These are phyloP conservation scores for Xerocomus nothofagi DNA, from an alignment of 1,284 basidiomycete genomes.

Conservation along the genomic window DNA sequence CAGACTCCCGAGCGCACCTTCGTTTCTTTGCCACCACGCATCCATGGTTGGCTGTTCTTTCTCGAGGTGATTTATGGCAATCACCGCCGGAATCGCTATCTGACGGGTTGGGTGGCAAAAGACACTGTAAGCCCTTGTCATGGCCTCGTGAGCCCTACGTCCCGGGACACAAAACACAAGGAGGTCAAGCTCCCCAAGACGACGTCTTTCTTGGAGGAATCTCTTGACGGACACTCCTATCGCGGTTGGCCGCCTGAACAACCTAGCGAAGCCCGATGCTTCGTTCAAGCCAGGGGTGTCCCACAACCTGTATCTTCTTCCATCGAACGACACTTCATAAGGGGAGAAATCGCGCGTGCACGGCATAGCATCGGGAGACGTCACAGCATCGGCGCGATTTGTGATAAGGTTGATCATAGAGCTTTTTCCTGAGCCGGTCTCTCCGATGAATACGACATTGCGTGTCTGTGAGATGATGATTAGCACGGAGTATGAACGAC, in stretches of 20 bases:
- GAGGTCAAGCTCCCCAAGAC: slow-evolving; percentile 19
- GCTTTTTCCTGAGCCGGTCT: slow-evolving; percentile 29
- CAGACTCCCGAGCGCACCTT: slow-evolving; percentile 8
- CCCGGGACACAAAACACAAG: slow-evolving; percentile 23
- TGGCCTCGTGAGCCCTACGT: slow-evolving; percentile 9
- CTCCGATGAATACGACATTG: slow-evolving; percentile 32
- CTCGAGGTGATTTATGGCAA: slow-evolving; percentile 32
- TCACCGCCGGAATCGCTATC: slow-evolving; percentile 26
- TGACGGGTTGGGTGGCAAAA: slow-evolving; percentile 20
- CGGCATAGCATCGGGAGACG: slow-evolving; percentile 16
- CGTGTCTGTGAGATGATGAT: slow-evolving; percentile 15
- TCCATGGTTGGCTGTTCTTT: slow-evolving; percentile 30
- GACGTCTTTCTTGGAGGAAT: slow-evolving; percentile 19
- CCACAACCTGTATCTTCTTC: slow-evolving; percentile 22
- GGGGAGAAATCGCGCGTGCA: slow-evolving; percentile 20
- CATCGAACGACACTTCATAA: slow-evolving; percentile 19
- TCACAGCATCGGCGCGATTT: not conserved
- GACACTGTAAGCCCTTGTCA: slow-evolving; percentile 16
- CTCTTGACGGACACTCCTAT: slow-evolving; percentile 1
- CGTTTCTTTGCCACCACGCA: slow-evolving; percentile 33
- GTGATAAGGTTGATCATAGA: slow-evolving; percentile 32
- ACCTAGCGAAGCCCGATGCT: slow-evolving; percentile 2
- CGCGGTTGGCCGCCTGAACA: slow-evolving; percentile 8
- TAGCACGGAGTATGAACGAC: not conserved
- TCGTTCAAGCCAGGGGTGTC: slow-evolving; percentile 33